Evolutionary conservation across 2,329 filamentous ascomycete genomes (phyloP).

Genomic region (Monosporascus sp.): DNA sequence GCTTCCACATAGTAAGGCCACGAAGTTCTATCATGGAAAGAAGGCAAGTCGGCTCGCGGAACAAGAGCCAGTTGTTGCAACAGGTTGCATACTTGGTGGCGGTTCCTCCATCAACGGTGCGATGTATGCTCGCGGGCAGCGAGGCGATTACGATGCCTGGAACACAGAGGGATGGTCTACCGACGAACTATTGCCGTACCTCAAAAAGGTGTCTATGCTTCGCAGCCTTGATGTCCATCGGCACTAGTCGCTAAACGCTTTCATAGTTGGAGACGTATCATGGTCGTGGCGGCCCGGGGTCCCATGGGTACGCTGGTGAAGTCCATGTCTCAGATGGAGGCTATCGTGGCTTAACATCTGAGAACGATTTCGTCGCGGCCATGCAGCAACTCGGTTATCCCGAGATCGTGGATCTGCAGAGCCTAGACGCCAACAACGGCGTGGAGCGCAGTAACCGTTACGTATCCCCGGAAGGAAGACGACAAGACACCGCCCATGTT

Average conservation of each 20-base stretch:
- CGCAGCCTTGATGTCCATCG: background rate
- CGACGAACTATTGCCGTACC: constrained; percentile 40
- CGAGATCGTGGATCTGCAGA: constrained; percentile 45
- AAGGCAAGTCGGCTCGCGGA: too few species aligned
- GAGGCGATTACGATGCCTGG: constrained; percentile 28
- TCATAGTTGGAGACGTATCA: constrained; percentile 25
- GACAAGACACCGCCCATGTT: constrained; percentile 21
- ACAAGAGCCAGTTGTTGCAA: too few species aligned
- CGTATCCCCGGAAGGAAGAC: constrained; percentile 21
- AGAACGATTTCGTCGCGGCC: constrained; percentile 43
- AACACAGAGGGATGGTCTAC: constrained; percentile 24
- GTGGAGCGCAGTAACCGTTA: constrained; percentile 22
- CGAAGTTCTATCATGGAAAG: too few species aligned
- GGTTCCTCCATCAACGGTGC: too few species aligned
- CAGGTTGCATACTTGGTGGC: too few species aligned
- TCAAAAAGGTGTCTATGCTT: constrained; percentile 38
- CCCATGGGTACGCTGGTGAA: constrained; percentile 44
- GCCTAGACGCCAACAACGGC: constrained; percentile 35
- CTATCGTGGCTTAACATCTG: constrained; percentile 32
- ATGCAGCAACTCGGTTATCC: constrained; percentile 40
- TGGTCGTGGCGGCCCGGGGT: constrained; percentile 31
- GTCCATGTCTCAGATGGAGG: constrained; percentile 45
- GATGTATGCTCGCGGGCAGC: constrained; percentile 26
- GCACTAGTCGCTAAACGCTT: background rate
- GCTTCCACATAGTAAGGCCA: too few species aligned